Evolutionary conservation across 495 filamentous ascomycete species (phyloP).

Genomic region (Patellaria atrata): DNA sequence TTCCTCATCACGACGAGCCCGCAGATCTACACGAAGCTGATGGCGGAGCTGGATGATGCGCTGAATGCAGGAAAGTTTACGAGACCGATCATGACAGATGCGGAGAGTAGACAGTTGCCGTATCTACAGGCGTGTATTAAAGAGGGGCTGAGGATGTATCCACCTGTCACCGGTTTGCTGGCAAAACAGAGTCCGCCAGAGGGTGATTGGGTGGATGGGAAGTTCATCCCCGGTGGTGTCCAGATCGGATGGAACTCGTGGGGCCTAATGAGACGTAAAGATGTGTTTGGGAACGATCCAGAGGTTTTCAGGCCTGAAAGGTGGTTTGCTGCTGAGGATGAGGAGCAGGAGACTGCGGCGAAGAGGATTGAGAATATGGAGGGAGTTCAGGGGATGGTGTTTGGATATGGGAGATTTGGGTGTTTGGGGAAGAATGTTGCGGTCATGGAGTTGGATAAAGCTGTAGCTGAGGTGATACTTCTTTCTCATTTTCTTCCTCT

Average conservation of each 20-base stretch:
- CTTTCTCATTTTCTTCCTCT: not conserved
- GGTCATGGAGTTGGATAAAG: slow-evolving; percentile 18
- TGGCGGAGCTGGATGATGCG: slow-evolving; percentile 13
- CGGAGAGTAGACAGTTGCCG: slow-evolving; percentile 32
- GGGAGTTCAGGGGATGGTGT: slow-evolving; percentile 10
- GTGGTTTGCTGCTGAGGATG: slow-evolving; percentile 41
- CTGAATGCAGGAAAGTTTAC: slow-evolving; percentile 11
- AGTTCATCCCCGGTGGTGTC: slow-evolving; percentile 36
- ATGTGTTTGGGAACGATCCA: slow-evolving; percentile 48
- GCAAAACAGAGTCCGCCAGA: slow-evolving; percentile 38
- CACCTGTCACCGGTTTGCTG: slow-evolving; percentile 39
- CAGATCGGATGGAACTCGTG: slow-evolving; percentile 40
- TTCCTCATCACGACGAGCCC: slow-evolving; percentile 21
- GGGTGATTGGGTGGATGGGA: slow-evolving; percentile 37
- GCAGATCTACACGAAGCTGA: slow-evolving; percentile 12
- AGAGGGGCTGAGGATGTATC: slow-evolving; percentile 43
- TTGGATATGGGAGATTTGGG: slow-evolving; percentile 12
- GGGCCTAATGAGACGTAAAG: slow-evolving; percentile 37
- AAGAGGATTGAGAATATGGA: slow-evolving; percentile 6
- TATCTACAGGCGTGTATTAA: slow-evolving; percentile 54
- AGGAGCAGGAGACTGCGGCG: slow-evolving; percentile 4
- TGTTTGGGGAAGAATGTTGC: slow-evolving; percentile 19
- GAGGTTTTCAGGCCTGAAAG: slow-evolving; percentile 48
- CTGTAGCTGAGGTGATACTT: slow-evolving; percentile 13
- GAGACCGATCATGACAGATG: slow-evolving; percentile 19